Base-by-base conservation (phyloP, 495 filamentous ascomycete species). In the Copromyces sp. region DNA sequence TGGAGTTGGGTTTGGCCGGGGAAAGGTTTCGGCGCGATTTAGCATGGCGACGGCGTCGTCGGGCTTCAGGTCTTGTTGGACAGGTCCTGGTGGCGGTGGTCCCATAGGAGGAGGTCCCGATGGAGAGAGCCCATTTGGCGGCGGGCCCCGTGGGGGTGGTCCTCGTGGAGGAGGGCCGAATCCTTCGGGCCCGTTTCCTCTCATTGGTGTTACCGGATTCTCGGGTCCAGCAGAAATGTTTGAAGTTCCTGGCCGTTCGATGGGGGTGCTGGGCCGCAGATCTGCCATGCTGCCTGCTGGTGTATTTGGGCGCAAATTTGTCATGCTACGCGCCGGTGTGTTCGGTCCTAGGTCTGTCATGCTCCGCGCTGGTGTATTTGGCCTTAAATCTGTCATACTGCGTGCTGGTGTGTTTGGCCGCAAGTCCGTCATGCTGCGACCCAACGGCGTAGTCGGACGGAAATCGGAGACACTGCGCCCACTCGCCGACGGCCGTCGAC, bases 11-110 rank as follows among this genome's bases (percentile, higher is more conserved):
- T 75, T 82, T 38, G 78, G 78, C 44, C 80, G 75, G 3, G 89
- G 88, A 72, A 89, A 89, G 0, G 87, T 90, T 44, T 86, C 86
- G 32, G 88, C 85, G 17, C 89, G 83, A 73, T 77, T 84, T 12
- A 82, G 81, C 17, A 83, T 75, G 9, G 76, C 77, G 20, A 84
- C 76, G 8, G 78, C 82, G 29, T 65, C 24, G 70, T 81, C 81
- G 8, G 78, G 81, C 37, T 78, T 77, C 61, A 78, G 75, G 17
- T 80, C 79, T 24, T 81, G 79, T 20, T 77, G 73, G 14, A 65
- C 44, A 24, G 44, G 8, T 47, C 42, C 42, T n/a, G 42, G 42
- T 45, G 42, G 42, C 42, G 42, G 42, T 9, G 42, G 42, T 20
- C 42, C 42, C 17, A 8, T 45, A 16, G 42, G 6, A 45, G 42